Conservation (phyloP, 148 eudicot species). For the Silene uniflora region DNA sequence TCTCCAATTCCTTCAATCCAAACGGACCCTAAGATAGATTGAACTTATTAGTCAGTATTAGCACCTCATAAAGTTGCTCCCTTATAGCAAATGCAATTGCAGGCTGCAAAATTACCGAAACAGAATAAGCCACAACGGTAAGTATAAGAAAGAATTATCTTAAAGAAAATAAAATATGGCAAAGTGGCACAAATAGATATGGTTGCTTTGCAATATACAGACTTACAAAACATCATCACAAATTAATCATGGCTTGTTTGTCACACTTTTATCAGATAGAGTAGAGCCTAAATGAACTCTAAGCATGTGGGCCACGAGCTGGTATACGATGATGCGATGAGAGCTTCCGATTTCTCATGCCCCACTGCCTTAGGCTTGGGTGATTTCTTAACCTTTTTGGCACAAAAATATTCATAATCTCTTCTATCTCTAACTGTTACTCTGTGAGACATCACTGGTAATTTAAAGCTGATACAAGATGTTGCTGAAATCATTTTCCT, state of each 20-base stretch:
- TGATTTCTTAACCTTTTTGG: background rate
- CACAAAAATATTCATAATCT: background rate
- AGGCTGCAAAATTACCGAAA: slow-evolving; percentile 53
- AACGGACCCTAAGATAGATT: background rate
- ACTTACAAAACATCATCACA: background rate
- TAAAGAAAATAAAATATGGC: background rate
- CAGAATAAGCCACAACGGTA: background rate
- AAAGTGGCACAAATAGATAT: background rate
- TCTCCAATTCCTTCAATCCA: too few species aligned
- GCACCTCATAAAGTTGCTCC: slow-evolving; percentile 95
- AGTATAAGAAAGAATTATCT: background rate
- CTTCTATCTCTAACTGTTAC: background rate
- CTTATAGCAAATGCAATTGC: slow-evolving; percentile 91
- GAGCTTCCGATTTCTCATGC: too few species aligned
- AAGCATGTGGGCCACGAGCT: too few species aligned
- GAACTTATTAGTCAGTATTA: background rate
- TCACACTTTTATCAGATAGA: background rate
- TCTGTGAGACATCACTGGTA: background rate
- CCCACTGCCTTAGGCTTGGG: too few species aligned
- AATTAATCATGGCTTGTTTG: background rate
- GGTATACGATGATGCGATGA: too few species aligned
- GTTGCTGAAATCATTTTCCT: slow-evolving; percentile 4
- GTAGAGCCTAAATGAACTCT: background rate
- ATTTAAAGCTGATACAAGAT: slow-evolving; percentile 7
- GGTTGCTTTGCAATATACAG: background rate